Conservation (phyloP, 495 filamentous ascomycete species). For the Acidomyces sp. region DNA sequence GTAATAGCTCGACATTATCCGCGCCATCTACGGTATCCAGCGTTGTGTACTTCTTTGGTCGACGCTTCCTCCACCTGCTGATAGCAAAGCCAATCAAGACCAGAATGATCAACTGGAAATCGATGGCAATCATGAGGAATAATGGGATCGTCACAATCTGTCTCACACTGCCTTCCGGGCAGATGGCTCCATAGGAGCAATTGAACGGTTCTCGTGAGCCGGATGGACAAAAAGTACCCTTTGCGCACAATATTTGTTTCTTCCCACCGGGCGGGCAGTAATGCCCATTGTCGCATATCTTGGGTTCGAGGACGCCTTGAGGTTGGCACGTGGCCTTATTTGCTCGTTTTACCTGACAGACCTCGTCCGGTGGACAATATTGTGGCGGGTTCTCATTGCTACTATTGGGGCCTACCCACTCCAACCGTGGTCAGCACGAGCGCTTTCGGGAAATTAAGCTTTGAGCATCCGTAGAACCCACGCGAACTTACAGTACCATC, state of each 20-base stretch:
- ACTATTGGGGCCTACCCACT: constrained; percentile 7
- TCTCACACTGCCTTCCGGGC: constrained; percentile 6
- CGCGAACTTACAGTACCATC: constrained; percentile 10
- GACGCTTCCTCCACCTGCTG: constrained; percentile 15
- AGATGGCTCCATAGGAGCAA: constrained; percentile 14
- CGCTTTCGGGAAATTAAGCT: neutral
- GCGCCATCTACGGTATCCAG: constrained; percentile 23
- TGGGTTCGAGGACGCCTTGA: constrained; percentile 15
- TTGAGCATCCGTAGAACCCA: neutral
- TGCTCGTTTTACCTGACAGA: constrained; percentile 6
- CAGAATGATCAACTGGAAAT: constrained; percentile 28
- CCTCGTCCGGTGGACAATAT: constrained; percentile 13
- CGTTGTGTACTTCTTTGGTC: constrained; percentile 24
- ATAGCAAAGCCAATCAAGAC: constrained; percentile 17
- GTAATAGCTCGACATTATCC: constrained; percentile 18
- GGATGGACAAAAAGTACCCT: constrained; percentile 18
- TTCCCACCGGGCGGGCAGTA: constrained; percentile 18
- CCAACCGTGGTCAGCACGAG: neutral
- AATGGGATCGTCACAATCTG: constrained; percentile 28
- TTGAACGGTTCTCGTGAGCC: constrained; percentile 11
- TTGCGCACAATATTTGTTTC: constrained; percentile 7
- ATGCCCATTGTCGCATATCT: constrained; percentile 12
- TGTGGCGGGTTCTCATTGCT: constrained; percentile 12
- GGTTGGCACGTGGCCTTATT: constrained; percentile 9
- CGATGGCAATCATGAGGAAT: constrained; percentile 30